Conservation (phyloP, 352 stramenopile genomes). For the Aphanomyces stellatus region DNA sequence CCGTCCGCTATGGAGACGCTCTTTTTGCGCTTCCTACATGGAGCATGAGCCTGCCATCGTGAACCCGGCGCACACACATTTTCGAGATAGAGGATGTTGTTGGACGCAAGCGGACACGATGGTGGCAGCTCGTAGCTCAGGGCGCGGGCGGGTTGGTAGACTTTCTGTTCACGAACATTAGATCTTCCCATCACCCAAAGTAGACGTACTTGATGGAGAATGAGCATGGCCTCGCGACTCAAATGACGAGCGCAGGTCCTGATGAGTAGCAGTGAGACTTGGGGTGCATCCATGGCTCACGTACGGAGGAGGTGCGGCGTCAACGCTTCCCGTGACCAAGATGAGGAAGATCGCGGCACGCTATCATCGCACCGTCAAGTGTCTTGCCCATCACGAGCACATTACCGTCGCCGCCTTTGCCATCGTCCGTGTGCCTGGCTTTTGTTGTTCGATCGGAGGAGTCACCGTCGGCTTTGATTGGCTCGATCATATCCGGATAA, state of each 20-base stretch:
- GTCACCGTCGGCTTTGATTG: too few relatives aligned
- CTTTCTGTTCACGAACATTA: constrained; percentile 3
- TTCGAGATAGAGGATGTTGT: constrained; percentile 11
- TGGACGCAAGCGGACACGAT: neutral
- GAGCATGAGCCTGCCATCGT: neutral
- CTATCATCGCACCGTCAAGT: neutral
- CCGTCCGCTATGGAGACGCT: constrained; percentile 1
- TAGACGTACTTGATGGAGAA: constrained; percentile 1
- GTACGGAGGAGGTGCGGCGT: too few relatives aligned
- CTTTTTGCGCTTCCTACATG: constrained; percentile 5
- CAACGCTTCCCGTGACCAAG: too few relatives aligned
- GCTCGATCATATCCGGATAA: too few relatives aligned
- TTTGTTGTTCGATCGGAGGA: too few relatives aligned
- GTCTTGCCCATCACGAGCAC: neutral
- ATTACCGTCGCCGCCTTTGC: too few relatives aligned
- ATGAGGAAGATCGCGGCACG: too few relatives aligned
- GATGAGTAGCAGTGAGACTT: neutral
- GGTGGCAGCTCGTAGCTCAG: constrained; percentile 2
- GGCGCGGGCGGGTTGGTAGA: neutral
- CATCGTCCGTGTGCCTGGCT: too few relatives aligned
- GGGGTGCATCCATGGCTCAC: too few relatives aligned
- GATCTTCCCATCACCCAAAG: neutral
- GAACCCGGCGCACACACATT: neutral
- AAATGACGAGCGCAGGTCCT: constrained; percentile 10
- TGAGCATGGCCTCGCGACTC: constrained; percentile 18